A percentile compares a stretch with the other conserved stretches of the same genome.
Evolutionary conservation across 179 eudicot species (phyloP).

Genomic region (Spinacia oleracea): DNA sequence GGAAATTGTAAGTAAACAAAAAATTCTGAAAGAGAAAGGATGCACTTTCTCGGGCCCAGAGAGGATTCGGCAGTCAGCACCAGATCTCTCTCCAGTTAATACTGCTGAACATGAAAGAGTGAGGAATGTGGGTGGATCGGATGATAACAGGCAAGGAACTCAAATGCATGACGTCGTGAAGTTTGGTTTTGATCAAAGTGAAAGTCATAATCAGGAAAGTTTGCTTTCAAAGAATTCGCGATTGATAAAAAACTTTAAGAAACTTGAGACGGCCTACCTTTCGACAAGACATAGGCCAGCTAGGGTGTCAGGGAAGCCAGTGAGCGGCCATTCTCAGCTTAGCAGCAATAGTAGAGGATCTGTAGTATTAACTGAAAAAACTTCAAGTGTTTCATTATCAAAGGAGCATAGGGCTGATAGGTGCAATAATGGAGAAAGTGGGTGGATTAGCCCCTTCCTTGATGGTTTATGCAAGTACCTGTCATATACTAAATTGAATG

Average conservation of each 20-base stretch:
- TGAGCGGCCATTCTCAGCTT: conserved; percentile 45
- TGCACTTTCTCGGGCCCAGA: conserved; percentile 35
- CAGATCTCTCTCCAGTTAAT: conserved; percentile 32
- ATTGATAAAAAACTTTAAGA: conserved; percentile 76
- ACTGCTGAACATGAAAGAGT: conserved; percentile 44
- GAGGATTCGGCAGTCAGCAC: conserved; percentile 30
- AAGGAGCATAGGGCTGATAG: conserved; percentile 42
- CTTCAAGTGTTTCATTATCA: conserved; percentile 49
- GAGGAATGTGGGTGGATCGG: conserved; percentile 42
- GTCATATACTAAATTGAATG: conserved; percentile 62
- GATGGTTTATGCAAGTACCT: conserved; percentile 91
- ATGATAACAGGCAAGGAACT: conserved; percentile 46
- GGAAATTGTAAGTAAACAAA: conserved; percentile 63
- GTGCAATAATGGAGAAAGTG: conserved; percentile 47
- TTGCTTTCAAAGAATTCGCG: conserved; percentile 58
- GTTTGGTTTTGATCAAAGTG: conserved; percentile 36
- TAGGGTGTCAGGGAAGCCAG: conserved; percentile 48
- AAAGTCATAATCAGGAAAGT: conserved; percentile 43
- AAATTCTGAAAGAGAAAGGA: conserved; percentile 44
- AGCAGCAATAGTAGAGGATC: conserved; percentile 74
- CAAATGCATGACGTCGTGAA: conserved; percentile 33
- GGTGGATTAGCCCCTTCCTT: conserved; percentile 85
- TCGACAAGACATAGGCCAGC: conserved; percentile 60
- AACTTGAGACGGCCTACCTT: conserved; percentile 86
- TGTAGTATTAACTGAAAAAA: conserved; percentile 60